Conservation (phyloP, 108 stramenopile species). For the Cyclotella cryptica region DNA sequence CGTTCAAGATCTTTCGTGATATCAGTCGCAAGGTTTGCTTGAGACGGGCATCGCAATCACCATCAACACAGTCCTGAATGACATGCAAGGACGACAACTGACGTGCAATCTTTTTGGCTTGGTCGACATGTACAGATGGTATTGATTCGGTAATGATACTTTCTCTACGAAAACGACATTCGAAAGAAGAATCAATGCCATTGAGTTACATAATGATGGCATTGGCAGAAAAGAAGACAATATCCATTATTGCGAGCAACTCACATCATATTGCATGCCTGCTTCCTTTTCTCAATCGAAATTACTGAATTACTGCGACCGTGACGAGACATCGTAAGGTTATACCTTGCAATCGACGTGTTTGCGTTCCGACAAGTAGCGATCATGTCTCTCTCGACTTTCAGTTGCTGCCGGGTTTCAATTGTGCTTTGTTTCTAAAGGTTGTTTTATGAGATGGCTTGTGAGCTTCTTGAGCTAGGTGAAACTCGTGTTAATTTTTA, state of each 20-base stretch:
- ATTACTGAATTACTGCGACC: not conserved
- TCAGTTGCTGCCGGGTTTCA: no score
- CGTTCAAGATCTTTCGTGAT: not conserved
- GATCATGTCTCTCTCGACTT: no score
- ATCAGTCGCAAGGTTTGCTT: slow-evolving; percentile 24
- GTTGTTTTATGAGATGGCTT: no score
- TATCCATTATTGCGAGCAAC: not conserved
- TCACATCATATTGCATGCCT: not conserved
- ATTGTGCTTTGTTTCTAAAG: no score
- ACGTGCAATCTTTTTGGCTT: slow-evolving; percentile 25
- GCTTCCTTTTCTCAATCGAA: not conserved
- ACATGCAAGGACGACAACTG: slow-evolving; percentile 20
- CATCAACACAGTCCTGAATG: not conserved
- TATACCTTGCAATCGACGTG: no score
- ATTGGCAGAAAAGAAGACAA: not conserved
- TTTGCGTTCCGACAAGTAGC: no score
- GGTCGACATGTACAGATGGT: slow-evolving; percentile 6
- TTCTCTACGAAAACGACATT: not conserved
- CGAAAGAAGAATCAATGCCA: not conserved
- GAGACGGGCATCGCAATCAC: not conserved
- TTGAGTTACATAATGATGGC: not conserved
- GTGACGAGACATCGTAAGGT: no score
- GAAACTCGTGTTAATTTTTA: no score
- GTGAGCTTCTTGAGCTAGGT: no score
- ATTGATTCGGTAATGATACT: slow-evolving; percentile 2